Percentiles rank a stretch among this genome's conserved stretches.
Conservation (phyloP, 2,329 filamentous ascomycete species). For the Epichloe uncinata region DNA sequence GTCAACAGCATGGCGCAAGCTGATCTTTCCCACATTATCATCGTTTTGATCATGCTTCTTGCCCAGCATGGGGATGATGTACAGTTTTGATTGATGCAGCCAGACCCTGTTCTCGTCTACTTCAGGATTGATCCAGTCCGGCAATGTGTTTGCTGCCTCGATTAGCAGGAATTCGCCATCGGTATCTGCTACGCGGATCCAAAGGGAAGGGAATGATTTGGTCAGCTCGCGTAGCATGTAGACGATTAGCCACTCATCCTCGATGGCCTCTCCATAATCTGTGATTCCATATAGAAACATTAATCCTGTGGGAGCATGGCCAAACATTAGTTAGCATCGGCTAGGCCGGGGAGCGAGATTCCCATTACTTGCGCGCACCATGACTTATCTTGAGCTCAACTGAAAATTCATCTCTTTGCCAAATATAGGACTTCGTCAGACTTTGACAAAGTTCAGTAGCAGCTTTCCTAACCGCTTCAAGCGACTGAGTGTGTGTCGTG, state of each 20-base stretch:
- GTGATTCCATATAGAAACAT: conserved; percentile 62
- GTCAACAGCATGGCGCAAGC: too few relatives aligned
- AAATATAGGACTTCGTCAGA: conserved; percentile 77
- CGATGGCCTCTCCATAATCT: conserved; percentile 85
- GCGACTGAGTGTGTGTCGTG: conserved; percentile 44
- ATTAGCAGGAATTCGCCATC: conserved; percentile 94
- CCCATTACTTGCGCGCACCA: conserved; percentile 27
- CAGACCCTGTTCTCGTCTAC: conserved; percentile 80
- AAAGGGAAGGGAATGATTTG: conserved; percentile 56
- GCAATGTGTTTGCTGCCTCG: conserved; percentile 79
- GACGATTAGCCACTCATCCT: conserved; percentile 95
- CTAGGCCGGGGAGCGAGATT: not conserved
- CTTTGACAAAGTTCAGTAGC: conserved; percentile 48
- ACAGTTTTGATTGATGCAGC: conserved; percentile 66
- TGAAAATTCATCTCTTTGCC: conserved; percentile 78
- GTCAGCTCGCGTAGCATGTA: conserved; percentile 76
- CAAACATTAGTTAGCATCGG: not conserved
- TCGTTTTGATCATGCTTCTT: conserved; percentile 15
- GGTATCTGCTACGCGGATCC: conserved; percentile 72
- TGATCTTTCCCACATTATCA: conserved; percentile 26
- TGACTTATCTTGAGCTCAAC: conserved; percentile 48
- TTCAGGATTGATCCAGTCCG: conserved; percentile 84
- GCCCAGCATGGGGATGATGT: conserved; percentile 49
- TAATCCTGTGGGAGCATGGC: conserved; percentile 13
- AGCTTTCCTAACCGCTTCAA: conserved; percentile 61